Evolutionary conservation across 2,329 filamentous ascomycete species (phyloP), one percentile per base, ranked within the genome.

Genomic region (Chalaropsis thielavioides): DNA sequence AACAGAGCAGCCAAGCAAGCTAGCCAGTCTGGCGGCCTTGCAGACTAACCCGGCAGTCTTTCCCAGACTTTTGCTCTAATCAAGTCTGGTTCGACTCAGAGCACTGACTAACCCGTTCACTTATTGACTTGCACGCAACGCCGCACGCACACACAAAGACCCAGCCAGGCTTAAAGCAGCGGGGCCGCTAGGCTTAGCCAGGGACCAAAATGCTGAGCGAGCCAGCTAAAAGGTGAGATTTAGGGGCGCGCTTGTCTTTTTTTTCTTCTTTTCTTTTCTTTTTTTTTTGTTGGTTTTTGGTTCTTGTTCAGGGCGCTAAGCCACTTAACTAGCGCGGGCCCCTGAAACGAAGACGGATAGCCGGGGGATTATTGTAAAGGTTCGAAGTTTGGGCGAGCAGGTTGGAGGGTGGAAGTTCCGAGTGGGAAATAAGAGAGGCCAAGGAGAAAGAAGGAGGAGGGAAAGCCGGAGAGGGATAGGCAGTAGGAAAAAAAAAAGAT

Each of bases 271-370:
- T 4, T 17, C 0, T 19, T 19, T 10, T 19, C 17, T n/a, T 49
- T 56, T 10, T 19, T 19, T 56, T 4, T 17, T 15, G 19, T 27
- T 27, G 49, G 22, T 31, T 54, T 11, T 54, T 24, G n/a, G 8
- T 11, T 49, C 22, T 24, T 10, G 1, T 35, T 56, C 4, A 56
- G 24, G 51, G 24, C 51, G 22, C 51, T 56, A 56, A 56, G 51
- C 51, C 51, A 56, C 51, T 35, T 56, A 3, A 56, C 51, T 56
- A 56, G 51, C 51, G 51, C 51, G 22, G 51, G 51, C 51, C 51
- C 51, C 51, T 56, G 51, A 27, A 56, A 31, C 27, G 51, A 27
- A 19, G 51, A 11, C 10, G 51, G 24, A n/a, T 13, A n/a, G 8
- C 51, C 51, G 51, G 51, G 24, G 31, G 51, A 22, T 49, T 46